These are phyloP conservation scores for Secale cereale DNA, from an alignment of 176 grass and related monocot genomes.

Conservation along the genomic window DNA sequence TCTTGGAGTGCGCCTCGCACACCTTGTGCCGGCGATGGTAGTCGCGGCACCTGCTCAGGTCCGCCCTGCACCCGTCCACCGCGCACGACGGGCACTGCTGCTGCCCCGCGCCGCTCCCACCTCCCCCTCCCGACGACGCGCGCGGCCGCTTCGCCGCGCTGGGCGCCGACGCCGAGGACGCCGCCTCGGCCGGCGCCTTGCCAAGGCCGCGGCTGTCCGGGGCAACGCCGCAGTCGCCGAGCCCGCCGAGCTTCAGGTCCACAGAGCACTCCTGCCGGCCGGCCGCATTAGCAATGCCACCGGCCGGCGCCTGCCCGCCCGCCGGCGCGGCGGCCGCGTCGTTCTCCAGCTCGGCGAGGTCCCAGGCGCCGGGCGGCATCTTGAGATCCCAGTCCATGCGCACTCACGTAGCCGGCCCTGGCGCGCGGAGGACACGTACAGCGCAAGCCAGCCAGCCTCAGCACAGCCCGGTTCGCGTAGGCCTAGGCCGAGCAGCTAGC, in stretches of 20 bases:
- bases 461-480: background rate
- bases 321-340: background rate
- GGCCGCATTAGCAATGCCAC: slow-evolving; percentile 21
- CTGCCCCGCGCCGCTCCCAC: background rate
- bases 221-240: slow-evolving; percentile 32
- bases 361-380: slow-evolving; percentile 58
- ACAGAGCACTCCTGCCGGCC: slow-evolving; percentile 56
- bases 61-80: slow-evolving; percentile 81
- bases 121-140: background rate
- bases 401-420: too few species aligned
- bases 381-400: slow-evolving; percentile 93
- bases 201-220: background rate
- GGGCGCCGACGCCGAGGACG: background rate
- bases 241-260: slow-evolving; percentile 80
- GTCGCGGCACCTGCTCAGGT: slow-evolving; percentile 82
- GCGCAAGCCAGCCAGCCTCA: background rate
- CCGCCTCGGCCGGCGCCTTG: background rate
- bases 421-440: background rate
- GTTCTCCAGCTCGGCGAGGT: slow-evolving; percentile 42
- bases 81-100: slow-evolving; percentile 52
- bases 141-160: slow-evolving; percentile 31
- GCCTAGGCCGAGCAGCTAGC: background rate
- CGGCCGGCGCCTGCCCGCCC: background rate
- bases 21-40: slow-evolving; percentile 80
- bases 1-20: slow-evolving; percentile 73